Percentiles rank a stretch among this genome's conserved stretches.
Evolutionary conservation across 1,284 basidiomycete species (phyloP).

Genomic region (Ustilago tritici): DNA sequence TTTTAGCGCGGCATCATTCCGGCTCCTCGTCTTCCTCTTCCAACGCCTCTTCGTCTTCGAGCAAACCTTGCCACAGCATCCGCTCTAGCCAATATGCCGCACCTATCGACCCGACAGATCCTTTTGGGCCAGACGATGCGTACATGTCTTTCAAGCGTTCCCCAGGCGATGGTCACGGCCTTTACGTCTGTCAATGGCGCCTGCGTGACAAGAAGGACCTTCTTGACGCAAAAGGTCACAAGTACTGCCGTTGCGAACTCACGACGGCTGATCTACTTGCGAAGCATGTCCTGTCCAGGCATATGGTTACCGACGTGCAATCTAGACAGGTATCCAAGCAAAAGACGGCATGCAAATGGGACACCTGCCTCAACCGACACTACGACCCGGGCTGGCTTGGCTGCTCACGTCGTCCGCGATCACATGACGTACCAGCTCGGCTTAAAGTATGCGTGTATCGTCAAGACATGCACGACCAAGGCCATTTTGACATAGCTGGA

Average conservation of each 20-base stretch:
- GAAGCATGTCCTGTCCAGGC: slow-evolving; percentile 23
- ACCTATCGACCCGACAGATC: slow-evolving; percentile 17
- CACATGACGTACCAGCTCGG: slow-evolving; percentile 34
- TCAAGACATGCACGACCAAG: slow-evolving; percentile 15
- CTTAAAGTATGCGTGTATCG: slow-evolving; percentile 33
- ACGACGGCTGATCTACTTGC: slow-evolving; percentile 37
- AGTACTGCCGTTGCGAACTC: slow-evolving; percentile 20
- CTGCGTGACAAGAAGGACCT: slow-evolving; percentile 32
- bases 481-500: slow-evolving; percentile 14
- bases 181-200: slow-evolving; percentile 31
- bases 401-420: slow-evolving; percentile 30
- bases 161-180: slow-evolving; percentile 3
- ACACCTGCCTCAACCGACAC: slow-evolving; percentile 32
- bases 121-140: slow-evolving; percentile 24
- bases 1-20: not conserved
- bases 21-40: slow-evolving; percentile 15
- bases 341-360: slow-evolving; percentile 38
- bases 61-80: slow-evolving; percentile 1
- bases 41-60: slow-evolving; percentile 1
- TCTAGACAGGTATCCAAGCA: not conserved
- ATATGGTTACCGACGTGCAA: not conserved
- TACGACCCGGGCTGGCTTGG: slow-evolving; percentile 25
- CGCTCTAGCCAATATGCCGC: slow-evolving; percentile 9
- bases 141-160: slow-evolving; percentile 15
- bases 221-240: slow-evolving; percentile 16